Base-by-base conservation (phyloP, 2,329 filamentous ascomycete genomes). In the Sclerotinia spermophila region DNA sequence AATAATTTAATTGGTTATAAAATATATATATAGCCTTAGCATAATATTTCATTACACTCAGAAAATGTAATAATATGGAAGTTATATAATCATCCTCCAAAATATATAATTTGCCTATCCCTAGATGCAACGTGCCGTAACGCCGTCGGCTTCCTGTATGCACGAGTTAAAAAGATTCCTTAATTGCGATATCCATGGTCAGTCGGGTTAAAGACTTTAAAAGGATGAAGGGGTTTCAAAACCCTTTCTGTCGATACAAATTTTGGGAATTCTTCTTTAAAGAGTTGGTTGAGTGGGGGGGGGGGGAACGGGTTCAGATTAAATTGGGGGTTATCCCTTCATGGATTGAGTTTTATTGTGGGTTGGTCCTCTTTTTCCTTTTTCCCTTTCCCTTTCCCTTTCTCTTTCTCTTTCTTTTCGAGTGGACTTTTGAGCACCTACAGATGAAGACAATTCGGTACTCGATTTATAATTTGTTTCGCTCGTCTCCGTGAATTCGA, bases 151-250 rank as follows among this genome's bases (percentile, higher is more conserved):
- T 64, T 64, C 21, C 42, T 65, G 38, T 53, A 67, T 67, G 58
- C 44, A 69, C 42, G 58, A 64, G 67, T 27, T 11, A 27, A 51
- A 42, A 40, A n/a, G 33, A 33, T 65, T 51, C 33, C 44, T 48
- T 40, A 45, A 45, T 64, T 62, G 35, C 53, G 67, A 69, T 69
- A 69, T 69, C 67, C 67, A 69, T n/a, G n/a, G 67, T 62, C 10
- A 53, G 67, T 69, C 67, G 67, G 67, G 67, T 62, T 42, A 44
- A 24, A 13, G 44, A 51, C 6, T 33, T n/a, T n/a, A n/a, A n/a
- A 58, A 42, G 40, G n/a, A 67, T 56, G 65, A 44, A 67, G 51
- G 53, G 64, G 51, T 27, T 40, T 7, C 30, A 44, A 30, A 65
- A 51, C 38, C 38, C 44, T 13, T 27, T 38, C 40, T 27, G 44